phyloP scores from a whole-genome alignment of 257 asterid genomes.

The Asclepias syriaca region DNA sequence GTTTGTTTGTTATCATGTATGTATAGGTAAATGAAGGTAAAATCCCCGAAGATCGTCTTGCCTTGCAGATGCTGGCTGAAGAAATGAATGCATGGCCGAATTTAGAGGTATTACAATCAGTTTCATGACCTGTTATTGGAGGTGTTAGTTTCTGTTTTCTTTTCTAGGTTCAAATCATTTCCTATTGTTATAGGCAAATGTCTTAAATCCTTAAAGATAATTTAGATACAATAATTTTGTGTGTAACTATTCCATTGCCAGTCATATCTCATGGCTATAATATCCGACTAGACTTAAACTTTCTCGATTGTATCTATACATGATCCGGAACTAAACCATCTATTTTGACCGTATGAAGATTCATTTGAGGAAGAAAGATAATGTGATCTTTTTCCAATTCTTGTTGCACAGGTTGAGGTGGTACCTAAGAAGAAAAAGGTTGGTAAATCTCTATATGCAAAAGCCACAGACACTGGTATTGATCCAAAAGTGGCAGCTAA shows the following conservation, averaged over 20 bases:
- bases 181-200: not conserved
- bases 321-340: not conserved
- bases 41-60: conserved; percentile 59
- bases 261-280: not conserved
- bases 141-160: conserved; percentile 3
- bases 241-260: not conserved
- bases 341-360: not conserved
- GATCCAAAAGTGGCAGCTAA: conserved; percentile 80
- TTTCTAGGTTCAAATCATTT: not conserved
- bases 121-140: not conserved
- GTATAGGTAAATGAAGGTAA: conserved; percentile 76
- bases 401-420: conserved; percentile 49
- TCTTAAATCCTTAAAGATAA: not conserved
- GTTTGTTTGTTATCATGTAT: conserved; percentile 1
- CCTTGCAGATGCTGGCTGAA: conserved; percentile 81
- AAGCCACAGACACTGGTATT: conserved; percentile 79
- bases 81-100: conserved; percentile 92
- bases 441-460: conserved; percentile 72
- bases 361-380: not conserved
- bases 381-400: not conserved
- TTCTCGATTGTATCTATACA: too few species aligned
- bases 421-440: conserved; percentile 39
- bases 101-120: conserved; percentile 50
- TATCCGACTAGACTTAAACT: too few species aligned
- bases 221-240: not conserved